Evolutionary conservation across 116 monocot species (phyloP).

Genomic region (Cymodocea nodosa): DNA sequence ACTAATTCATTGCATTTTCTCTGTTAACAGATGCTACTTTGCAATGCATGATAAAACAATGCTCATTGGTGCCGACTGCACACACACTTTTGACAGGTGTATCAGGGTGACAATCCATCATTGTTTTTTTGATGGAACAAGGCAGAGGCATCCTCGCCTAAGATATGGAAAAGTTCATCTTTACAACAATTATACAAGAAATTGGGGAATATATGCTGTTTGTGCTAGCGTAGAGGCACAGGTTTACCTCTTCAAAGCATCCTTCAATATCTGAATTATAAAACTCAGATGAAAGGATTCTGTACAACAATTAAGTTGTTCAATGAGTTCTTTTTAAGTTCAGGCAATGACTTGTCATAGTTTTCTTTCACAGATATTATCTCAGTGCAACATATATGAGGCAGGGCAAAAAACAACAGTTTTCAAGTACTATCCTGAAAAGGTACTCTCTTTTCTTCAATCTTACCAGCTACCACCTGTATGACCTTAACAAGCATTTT

Average conservation of each 20-base stretch:
- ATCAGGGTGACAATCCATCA: slow-evolving; percentile 88
- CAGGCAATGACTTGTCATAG: background rate
- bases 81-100: slow-evolving; percentile 49
- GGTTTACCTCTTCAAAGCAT: slow-evolving; percentile 16
- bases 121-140: slow-evolving; percentile 84
- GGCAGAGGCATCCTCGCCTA: slow-evolving; percentile 83
- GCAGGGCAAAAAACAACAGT: slow-evolving; percentile 64
- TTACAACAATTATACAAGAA: slow-evolving; percentile 87
- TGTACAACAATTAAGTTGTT: background rate
- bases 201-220: slow-evolving; percentile 97
- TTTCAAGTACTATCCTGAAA: slow-evolving; percentile 61
- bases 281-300: too few species aligned
- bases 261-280: too few species aligned
- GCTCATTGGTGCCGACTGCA: slow-evolving; percentile 56
- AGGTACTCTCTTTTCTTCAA: slow-evolving; percentile 25
- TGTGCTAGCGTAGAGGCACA: slow-evolving; percentile 90
- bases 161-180: slow-evolving; percentile 90
- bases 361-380: slow-evolving; percentile 50
- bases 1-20: slow-evolving; percentile 1
- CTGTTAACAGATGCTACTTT: slow-evolving; percentile 56
- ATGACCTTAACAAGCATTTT: too few species aligned
- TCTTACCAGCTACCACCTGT: background rate
- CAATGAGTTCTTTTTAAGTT: background rate
- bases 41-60: slow-evolving; percentile 74
- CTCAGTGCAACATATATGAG: slow-evolving; percentile 88